Evolutionary conservation across 805 yeast genomes (phyloP).

Genomic region (Sporopachydermia lactativora): DNA sequence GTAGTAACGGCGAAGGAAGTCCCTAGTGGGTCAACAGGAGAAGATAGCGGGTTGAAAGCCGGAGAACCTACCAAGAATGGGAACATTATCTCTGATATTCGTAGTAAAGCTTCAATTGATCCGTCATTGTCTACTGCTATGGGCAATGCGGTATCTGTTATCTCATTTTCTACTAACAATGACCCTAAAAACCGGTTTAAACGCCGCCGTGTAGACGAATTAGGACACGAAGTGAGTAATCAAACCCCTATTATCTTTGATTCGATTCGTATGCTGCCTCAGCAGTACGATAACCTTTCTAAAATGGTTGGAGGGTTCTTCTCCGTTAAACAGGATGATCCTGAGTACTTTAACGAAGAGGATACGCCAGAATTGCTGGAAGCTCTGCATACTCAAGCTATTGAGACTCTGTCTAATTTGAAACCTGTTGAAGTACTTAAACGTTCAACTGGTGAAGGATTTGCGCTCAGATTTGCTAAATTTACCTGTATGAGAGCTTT

Average conservation of each 20-base stretch:
- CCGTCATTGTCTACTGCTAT: background rate
- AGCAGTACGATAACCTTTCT: background rate
- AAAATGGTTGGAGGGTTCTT: slow-evolving; percentile 1
- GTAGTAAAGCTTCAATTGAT: background rate
- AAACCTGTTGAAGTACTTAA: background rate
- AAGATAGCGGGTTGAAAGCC: background rate
- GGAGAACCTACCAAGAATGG: background rate
- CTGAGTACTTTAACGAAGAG: background rate
- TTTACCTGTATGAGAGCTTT: slow-evolving; percentile 1
- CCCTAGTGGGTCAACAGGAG: background rate
- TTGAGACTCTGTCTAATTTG: background rate
- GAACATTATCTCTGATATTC: background rate
- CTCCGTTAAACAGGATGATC: background rate
- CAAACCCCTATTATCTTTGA: background rate
- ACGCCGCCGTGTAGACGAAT: background rate
- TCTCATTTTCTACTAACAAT: background rate
- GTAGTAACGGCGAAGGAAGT: slow-evolving; percentile 1
- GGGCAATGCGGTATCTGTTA: background rate
- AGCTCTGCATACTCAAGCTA: background rate
- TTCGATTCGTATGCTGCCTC: slow-evolving; percentile 1
- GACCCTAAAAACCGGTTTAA: background rate
- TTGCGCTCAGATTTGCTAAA: background rate
- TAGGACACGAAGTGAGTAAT: background rate
- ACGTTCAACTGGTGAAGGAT: slow-evolving; percentile 1
- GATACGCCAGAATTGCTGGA: background rate